Evolutionary conservation across 768 basidiomycete species (phyloP).

Genomic region (Lactifluus piperatus): DNA sequence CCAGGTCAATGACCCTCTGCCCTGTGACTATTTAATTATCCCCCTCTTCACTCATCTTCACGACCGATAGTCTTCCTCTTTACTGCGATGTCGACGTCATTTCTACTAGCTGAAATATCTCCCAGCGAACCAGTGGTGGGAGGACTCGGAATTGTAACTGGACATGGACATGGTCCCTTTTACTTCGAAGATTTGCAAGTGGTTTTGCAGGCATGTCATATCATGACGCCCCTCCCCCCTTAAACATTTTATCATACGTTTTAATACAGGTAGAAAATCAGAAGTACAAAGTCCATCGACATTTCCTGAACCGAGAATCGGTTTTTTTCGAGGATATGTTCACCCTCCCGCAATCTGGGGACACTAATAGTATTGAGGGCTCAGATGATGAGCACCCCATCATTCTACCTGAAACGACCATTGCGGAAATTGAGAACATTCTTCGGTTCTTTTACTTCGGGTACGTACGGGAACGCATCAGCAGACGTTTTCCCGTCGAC

Average conservation of each 20-base stretch:
- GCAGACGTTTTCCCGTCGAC: background rate
- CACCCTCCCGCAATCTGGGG: slow-evolving; percentile 16
- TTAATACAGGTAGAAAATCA: slow-evolving; percentile 15
- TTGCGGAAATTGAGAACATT: slow-evolving; percentile 16
- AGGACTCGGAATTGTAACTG: background rate
- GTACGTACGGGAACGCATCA: slow-evolving; percentile 1
- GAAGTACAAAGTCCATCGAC: slow-evolving; percentile 21
- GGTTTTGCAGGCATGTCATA: background rate
- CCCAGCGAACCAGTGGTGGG: too few species aligned
- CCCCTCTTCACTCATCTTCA: background rate
- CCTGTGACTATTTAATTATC: background rate
- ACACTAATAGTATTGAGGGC: slow-evolving; percentile 15
- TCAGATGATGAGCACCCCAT: slow-evolving; percentile 19
- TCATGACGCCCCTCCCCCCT: background rate
- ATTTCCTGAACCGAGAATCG: slow-evolving; percentile 19
- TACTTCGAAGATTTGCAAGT: slow-evolving; percentile 7
- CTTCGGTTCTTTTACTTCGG: slow-evolving; percentile 20
- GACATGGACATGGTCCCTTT: background rate
- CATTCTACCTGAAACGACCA: slow-evolving; percentile 10
- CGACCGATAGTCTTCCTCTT: background rate
- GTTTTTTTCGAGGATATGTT: slow-evolving; percentile 17
- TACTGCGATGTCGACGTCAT: background rate
- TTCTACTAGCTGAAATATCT: background rate
- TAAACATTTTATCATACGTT: background rate
- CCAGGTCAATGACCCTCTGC: background rate